Evolutionary conservation across 495 filamentous ascomycete genomes (phyloP).

Genomic region (Alectoria sarmentosa): DNA sequence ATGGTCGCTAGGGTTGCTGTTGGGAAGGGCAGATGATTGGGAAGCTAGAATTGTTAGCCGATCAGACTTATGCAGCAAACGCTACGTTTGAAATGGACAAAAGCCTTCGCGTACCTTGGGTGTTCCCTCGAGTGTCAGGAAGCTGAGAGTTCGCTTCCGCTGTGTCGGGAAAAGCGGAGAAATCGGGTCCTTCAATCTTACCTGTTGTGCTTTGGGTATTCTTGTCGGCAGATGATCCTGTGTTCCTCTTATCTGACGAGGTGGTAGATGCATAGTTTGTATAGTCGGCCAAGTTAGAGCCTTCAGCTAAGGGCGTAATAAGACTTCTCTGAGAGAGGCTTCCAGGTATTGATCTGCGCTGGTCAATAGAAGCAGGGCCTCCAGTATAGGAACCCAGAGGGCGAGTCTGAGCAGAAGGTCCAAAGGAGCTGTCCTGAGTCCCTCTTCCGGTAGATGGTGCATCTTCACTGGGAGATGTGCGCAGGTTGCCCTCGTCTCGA

Average conservation of each 20-base stretch:
- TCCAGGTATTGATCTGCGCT: conserved; percentile 24
- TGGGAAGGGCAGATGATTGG: conserved; percentile 29
- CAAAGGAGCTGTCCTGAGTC: conserved; percentile 45
- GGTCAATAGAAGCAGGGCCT: conserved; percentile 17
- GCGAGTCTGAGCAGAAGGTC: conserved; percentile 45
- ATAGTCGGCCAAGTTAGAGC: conserved; percentile 68
- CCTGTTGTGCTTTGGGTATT: conserved; percentile 48
- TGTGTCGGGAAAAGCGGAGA: conserved; percentile 27
- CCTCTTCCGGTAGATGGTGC: conserved; percentile 33
- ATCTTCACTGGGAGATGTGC: conserved; percentile 44
- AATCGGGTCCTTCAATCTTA: conserved; percentile 32
- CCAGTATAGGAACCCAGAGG: conserved; percentile 45
- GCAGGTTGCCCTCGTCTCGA: conserved; percentile 52
- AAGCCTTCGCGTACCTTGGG: conserved; percentile 13
- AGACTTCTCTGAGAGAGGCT: conserved; percentile 61
- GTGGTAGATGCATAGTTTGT: conserved; percentile 83
- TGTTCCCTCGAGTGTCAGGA: conserved; percentile 52
- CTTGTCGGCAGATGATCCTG: conserved; percentile 36
- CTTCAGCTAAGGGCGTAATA: conserved; percentile 66
- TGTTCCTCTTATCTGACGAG: conserved; percentile 70
- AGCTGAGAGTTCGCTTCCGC: conserved; percentile 40
- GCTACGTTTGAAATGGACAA: not conserved
- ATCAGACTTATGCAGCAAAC: not conserved
- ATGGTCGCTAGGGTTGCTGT: conserved; percentile 29
- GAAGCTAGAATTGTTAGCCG: conserved; percentile 11